A percentile compares a stretch with the other conserved stretches of the same genome.
These are phyloP conservation scores for Metschnikowia noctiluminum DNA, from an alignment of 805 yeast species.

Conservation along the genomic window DNA sequence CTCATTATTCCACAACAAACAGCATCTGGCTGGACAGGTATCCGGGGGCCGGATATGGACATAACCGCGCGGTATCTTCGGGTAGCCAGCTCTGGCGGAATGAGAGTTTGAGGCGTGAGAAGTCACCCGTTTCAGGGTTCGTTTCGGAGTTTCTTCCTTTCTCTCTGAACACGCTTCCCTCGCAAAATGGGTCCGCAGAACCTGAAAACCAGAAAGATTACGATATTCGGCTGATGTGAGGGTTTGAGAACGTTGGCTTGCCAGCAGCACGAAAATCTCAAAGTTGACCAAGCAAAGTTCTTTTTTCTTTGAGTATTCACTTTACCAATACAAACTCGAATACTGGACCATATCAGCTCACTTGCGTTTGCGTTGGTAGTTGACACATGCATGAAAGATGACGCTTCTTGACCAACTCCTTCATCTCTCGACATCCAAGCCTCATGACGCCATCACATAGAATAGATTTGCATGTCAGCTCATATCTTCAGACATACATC, in stretches of 20 bases:
- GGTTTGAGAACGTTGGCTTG: not conserved
- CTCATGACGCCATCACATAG: too few relatives aligned
- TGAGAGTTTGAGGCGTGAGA: constrained; percentile 12
- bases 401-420: too few relatives aligned
- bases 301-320: too few relatives aligned
- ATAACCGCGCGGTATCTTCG: constrained; percentile 13
- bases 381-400: too few relatives aligned
- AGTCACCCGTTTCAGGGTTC: constrained; percentile 8
- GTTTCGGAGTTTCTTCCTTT: constrained; percentile 16
- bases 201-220: constrained; percentile 2
- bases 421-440: too few relatives aligned
- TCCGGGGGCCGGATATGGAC: constrained; percentile 7
- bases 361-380: too few relatives aligned
- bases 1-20: constrained; percentile 7
- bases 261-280: not conserved
- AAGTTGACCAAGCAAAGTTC: too few relatives aligned
- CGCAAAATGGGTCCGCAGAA: constrained; percentile 3
- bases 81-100: constrained; percentile 15
- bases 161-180: constrained; percentile 7
- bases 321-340: too few relatives aligned
- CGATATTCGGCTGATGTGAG: constrained; percentile 8
- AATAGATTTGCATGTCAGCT: too few relatives aligned
- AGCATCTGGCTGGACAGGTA: constrained; percentile 20
- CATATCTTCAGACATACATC: too few relatives aligned
- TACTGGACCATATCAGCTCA: too few relatives aligned